A percentile compares a stretch with the other conserved stretches of the same genome.
Evolutionary conservation across 1,139 yeast genomes (phyloP).

Genomic region (Hanseniaspora gamundiae): DNA sequence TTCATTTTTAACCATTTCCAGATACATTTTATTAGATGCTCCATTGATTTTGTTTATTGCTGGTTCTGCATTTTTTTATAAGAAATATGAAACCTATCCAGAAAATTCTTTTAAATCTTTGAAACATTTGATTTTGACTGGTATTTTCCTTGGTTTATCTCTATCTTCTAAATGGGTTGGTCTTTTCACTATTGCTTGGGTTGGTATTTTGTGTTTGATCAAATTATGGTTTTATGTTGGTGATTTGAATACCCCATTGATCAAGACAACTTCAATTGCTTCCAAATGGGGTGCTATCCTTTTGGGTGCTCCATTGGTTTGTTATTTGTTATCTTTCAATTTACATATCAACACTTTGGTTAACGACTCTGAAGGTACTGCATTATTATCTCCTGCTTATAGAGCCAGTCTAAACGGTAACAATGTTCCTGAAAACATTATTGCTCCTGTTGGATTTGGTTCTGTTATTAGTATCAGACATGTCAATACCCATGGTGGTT

Average conservation of each 20-base stretch:
- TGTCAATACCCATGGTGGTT: constrained; percentile 81
- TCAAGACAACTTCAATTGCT: constrained; percentile 29
- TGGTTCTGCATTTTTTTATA: constrained; percentile 65
- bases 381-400: constrained; percentile 84
- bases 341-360: constrained; percentile 63
- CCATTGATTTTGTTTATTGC: constrained; percentile 90
- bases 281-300: constrained; percentile 41
- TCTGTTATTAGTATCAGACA: constrained; percentile 76
- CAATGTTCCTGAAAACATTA: constrained; percentile 51
- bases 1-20: constrained; percentile 76
- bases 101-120: constrained; percentile 67
- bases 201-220: constrained; percentile 60
- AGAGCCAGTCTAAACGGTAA: constrained; percentile 67
- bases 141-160: constrained; percentile 78
- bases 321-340: constrained; percentile 65
- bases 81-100: constrained; percentile 65
- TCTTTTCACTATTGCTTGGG: constrained; percentile 86
- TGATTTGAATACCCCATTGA: constrained; percentile 42
- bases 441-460: constrained; percentile 80
- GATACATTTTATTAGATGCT: constrained; percentile 82
- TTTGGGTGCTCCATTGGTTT: constrained; percentile 53
- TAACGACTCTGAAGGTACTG: constrained; percentile 77
- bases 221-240: constrained; percentile 86
- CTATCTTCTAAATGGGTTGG: constrained; percentile 95
- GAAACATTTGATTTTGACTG: constrained; percentile 59